phyloP scores from a whole-genome alignment of 768 basidiomycete genomes.

The Sarcodon aspratus region DNA sequence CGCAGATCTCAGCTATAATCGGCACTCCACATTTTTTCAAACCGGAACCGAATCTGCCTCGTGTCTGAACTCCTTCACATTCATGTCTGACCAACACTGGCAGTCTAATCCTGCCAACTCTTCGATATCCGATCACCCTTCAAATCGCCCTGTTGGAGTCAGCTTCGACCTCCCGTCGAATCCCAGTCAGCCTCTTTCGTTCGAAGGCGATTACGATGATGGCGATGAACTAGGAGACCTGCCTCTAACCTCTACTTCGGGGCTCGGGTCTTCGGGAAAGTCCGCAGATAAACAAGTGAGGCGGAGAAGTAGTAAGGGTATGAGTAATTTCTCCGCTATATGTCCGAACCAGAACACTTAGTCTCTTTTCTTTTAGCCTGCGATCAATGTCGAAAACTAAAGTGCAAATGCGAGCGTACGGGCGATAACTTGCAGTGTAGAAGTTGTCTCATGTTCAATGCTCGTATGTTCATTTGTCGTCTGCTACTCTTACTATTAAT shows the following conservation, averaged over 20 bases:
- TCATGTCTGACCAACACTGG: conserved; percentile 11
- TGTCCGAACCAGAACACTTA: not conserved
- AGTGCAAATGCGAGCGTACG: conserved; percentile 71
- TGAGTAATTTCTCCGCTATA: conserved; percentile 6
- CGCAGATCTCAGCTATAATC: not conserved
- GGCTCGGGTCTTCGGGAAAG: conserved; percentile 10
- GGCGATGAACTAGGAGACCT: conserved; percentile 41
- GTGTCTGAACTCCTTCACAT: conserved; percentile 11
- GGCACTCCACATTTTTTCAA: not conserved
- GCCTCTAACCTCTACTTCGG: conserved; percentile 16
- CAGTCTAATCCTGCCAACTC: conserved; percentile 7
- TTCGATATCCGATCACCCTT: conserved; percentile 10
- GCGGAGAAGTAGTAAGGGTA: conserved; percentile 70
- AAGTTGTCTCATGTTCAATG: conserved; percentile 63
- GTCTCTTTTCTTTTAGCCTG: conserved; percentile 38
- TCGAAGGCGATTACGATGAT: conserved; percentile 53
- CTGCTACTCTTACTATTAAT: conserved; percentile 6
- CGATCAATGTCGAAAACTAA: conserved; percentile 74
- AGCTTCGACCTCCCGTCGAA: conserved; percentile 6
- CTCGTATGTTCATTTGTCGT: conserved; percentile 32
- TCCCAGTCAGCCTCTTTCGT: conserved; percentile 5
- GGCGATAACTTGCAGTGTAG: conserved; percentile 55
- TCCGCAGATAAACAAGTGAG: conserved; percentile 44
- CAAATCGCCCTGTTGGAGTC: conserved; percentile 8
- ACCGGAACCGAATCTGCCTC: not conserved